These are phyloP conservation scores for Naganishia randhawae DNA, from an alignment of 768 basidiomycete species.

Conservation along the genomic window DNA sequence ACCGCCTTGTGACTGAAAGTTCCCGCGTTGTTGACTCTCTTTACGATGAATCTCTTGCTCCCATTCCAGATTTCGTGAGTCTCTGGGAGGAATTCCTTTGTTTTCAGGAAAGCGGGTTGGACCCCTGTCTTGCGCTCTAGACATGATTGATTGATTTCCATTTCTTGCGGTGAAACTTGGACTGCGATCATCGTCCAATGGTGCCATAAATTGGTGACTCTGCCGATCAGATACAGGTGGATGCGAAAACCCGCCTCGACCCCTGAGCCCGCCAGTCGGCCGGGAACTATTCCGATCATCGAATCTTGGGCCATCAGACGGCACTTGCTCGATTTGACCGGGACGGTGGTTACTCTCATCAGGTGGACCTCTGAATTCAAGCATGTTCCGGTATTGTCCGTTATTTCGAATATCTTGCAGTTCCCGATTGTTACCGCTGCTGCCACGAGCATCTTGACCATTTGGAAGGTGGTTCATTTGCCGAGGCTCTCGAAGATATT, in stretches of 20 bases:
- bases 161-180: neutral
- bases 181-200: neutral
- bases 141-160: neutral
- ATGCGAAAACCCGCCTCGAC: neutral
- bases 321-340: neutral
- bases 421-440: neutral
- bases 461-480: neutral
- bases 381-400: neutral
- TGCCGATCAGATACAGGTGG: neutral
- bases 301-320: neutral
- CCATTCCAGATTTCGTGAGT: neutral
- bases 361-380: neutral
- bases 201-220: neutral
- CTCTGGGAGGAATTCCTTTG: neutral
- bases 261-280: neutral
- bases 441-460: neutral
- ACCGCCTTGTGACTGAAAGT: neutral
- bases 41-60: too few relatives aligned
- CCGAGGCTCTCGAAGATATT: neutral
- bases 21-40: neutral
- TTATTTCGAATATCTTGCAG: neutral
- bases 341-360: neutral
- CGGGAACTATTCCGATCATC: neutral
- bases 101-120: neutral
- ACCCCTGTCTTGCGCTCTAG: neutral